A percentile compares a stretch with the other conserved stretches of the same genome.
These are phyloP conservation scores for Cucumis cinereus DNA, from an alignment of 306 rosid genomes.

Conservation along the genomic window DNA sequence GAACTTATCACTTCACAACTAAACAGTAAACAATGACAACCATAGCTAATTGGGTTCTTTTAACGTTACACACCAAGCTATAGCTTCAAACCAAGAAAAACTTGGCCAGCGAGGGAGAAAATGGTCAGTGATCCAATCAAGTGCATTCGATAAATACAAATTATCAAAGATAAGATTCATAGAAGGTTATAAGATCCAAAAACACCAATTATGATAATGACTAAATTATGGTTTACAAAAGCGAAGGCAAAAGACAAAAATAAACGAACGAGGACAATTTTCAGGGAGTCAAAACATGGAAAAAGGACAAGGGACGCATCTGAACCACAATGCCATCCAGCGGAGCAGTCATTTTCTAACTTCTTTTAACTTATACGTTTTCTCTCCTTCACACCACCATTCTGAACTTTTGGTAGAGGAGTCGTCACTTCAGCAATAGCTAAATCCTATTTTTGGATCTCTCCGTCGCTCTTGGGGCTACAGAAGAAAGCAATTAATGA, in stretches of 20 bases:
- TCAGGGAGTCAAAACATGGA: slow-evolving; percentile 22
- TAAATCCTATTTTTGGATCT: slow-evolving; percentile 62
- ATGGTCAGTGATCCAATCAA: neutral
- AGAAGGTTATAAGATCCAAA: slow-evolving; percentile 44
- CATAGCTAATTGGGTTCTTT: neutral
- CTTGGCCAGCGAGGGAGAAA: neutral
- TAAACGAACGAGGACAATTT: neutral
- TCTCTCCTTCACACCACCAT: slow-evolving; percentile 9
- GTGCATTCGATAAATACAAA: neutral
- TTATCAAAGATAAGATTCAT: neutral
- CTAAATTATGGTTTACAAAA: slow-evolving; percentile 23
- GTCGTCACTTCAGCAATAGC: slow-evolving; percentile 14
- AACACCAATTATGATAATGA: slow-evolving; percentile 26
- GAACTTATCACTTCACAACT: neutral
- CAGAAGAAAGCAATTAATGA: slow-evolving; percentile 10
- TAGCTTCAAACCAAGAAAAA: neutral
- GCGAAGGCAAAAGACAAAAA: slow-evolving; percentile 24
- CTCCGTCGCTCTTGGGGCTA: slow-evolving; percentile 90
- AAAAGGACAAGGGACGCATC: slow-evolving; percentile 19
- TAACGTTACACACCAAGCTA: neutral
- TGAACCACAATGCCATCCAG: slow-evolving; percentile 21
- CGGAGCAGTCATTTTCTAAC: slow-evolving; percentile 15
- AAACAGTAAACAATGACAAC: neutral
- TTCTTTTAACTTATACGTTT: slow-evolving; percentile 13
- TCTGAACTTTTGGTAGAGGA: slow-evolving; percentile 12